A percentile compares a stretch with the other conserved stretches of the same genome.
phyloP scores from a whole-genome alignment of 1,139 yeast genomes.

The Debaryomyces udenii region DNA sequence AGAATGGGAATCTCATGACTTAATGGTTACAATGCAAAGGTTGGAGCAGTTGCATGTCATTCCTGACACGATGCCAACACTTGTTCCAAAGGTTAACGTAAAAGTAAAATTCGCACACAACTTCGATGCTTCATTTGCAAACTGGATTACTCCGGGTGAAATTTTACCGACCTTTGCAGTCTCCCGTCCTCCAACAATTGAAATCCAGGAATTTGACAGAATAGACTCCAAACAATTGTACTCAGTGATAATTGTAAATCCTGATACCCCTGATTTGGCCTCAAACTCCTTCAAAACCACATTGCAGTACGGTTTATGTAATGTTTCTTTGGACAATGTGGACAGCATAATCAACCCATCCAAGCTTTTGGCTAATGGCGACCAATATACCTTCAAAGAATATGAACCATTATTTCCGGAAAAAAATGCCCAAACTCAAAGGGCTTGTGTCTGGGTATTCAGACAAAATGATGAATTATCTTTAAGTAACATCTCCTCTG shows the following conservation, averaged over 20 bases:
- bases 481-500: conserved; percentile 29
- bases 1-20: conserved; percentile 71
- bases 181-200: conserved; percentile 70
- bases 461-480: conserved; percentile 53
- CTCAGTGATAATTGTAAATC: conserved; percentile 82
- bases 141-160: conserved; percentile 80
- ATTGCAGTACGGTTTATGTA: conserved; percentile 77
- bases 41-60: conserved; percentile 82
- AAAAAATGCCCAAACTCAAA: conserved; percentile 78
- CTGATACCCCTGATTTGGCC: conserved; percentile 82
- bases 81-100: conserved; percentile 81
- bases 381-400: conserved; percentile 48
- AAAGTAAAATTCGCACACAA: conserved; percentile 75
- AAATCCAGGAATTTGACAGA: conserved; percentile 71
- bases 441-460: conserved; percentile 90
- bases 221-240: conserved; percentile 51
- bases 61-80: conserved; percentile 92
- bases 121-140: conserved; percentile 48
- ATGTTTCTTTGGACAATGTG: conserved; percentile 62
- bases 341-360: conserved; percentile 61
- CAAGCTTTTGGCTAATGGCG: conserved; percentile 45
- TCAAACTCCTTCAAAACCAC: conserved; percentile 72
- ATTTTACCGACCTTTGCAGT: conserved; percentile 74
- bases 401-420: conserved; percentile 90
- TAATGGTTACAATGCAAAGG: conserved; percentile 83